Percentiles rank a stretch among this genome's conserved stretches.
phyloP scores from a whole-genome alignment of 345 rosid species.

The Cochlearia excelsa region DNA sequence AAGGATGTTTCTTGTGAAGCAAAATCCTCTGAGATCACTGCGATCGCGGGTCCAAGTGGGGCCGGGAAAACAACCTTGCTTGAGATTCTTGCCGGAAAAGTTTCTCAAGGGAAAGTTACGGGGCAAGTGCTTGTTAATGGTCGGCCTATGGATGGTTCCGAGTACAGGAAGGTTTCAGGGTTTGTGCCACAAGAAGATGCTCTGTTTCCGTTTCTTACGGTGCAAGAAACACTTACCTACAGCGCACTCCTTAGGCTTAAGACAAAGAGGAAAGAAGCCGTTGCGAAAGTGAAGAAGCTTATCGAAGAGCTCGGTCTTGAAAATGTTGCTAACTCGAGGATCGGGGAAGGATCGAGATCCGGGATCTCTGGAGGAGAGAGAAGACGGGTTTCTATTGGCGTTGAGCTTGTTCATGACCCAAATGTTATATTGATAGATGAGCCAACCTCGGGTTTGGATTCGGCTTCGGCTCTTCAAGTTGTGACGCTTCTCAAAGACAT shows the following conservation, averaged over 20 bases:
- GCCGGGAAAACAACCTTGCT: slow-evolving; percentile 90
- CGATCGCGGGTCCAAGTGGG: slow-evolving; percentile 89
- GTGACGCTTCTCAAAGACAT: slow-evolving; percentile 61
- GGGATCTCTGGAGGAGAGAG: slow-evolving; percentile 93
- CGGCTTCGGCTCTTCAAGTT: slow-evolving; percentile 78
- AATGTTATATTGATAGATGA: slow-evolving; percentile 80
- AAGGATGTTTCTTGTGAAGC: slow-evolving; percentile 66
- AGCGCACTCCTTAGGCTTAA: slow-evolving; percentile 74
- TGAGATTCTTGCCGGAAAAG: slow-evolving; percentile 77
- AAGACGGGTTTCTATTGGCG: slow-evolving; percentile 84
- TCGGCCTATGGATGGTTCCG: slow-evolving; percentile 48
- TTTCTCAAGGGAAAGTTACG: slow-evolving; percentile 39
- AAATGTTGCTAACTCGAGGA: slow-evolving; percentile 54
- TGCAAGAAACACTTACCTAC: slow-evolving; percentile 76
- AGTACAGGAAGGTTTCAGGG: slow-evolving; percentile 66
- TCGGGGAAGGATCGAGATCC: slow-evolving; percentile 56
- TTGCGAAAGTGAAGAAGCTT: slow-evolving; percentile 49
- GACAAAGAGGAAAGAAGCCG: slow-evolving; percentile 48
- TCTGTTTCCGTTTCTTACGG: slow-evolving; percentile 77
- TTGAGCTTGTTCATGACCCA: slow-evolving; percentile 89
- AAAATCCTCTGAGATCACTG: slow-evolving; percentile 61
- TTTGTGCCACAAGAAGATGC: slow-evolving; percentile 87
- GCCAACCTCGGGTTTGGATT: slow-evolving; percentile 95
- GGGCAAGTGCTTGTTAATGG: slow-evolving; percentile 68
- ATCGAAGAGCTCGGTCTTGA: slow-evolving; percentile 73